Base-by-base conservation (phyloP, 1,139 yeast genomes). In the Yamadazyma dushanensis region DNA sequence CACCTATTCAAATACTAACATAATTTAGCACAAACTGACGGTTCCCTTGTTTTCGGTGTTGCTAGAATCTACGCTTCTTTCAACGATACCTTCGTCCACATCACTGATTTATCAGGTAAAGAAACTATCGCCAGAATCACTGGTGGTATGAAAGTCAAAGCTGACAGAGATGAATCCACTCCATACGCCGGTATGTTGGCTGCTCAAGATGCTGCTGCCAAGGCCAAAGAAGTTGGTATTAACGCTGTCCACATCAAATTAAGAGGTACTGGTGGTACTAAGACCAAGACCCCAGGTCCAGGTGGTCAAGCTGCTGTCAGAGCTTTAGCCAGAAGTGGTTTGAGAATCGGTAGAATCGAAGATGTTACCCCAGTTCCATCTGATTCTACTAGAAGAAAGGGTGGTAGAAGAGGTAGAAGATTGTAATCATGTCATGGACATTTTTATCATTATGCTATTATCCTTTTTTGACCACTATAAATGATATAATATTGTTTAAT, bases 401-500 rank as follows among this genome's bases (percentile, higher is more conserved):
- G 98, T 88, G 99, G 99, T 87, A 94, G 98, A 83, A 90, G 99
- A 85, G 99, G 99, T 90, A 92, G 98, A 85, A 89, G 99, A 86
- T 86, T 90, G 79, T 90, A 81, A 82, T 63, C 63, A 14, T 32
- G 38, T 35, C 32, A 15, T 6, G 17, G 10, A 26, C 37, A 28
- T 22, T 35, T 21, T 27, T 27, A 31, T 32, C 31, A 32, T 26
- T 31, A 31, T 34, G 31, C 35, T 31, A 32, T 33, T 27, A 29
- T 26, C 32, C 24, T 13, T 29, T 15, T n/a, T 29, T 15, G 21
- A n/a, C 29, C 29, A 26, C 29, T 16, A 29, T 24, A 16, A 22
- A 30, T 31, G 29, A 19, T 17, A 38, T 41, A 40, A 30, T 31
- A 28, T 34, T 38, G 45, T 38, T 44, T 45, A 46, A 46, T 46